These are phyloP conservation scores for Colletotrichum noveboracense DNA, from an alignment of 2,329 filamentous ascomycete genomes.

Conservation along the genomic window DNA sequence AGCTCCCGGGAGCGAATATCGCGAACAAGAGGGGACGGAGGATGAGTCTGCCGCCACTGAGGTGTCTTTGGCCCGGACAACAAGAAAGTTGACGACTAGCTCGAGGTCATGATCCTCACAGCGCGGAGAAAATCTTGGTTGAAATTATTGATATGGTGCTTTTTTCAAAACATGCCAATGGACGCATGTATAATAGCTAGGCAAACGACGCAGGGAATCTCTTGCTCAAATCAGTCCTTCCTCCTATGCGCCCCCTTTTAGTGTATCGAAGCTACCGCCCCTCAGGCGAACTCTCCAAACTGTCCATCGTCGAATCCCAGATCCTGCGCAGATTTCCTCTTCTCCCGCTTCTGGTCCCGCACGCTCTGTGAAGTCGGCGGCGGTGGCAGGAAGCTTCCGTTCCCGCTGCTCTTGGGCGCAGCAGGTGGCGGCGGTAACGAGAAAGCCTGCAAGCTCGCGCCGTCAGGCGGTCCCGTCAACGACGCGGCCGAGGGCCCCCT, in stretches of 20 bases:
- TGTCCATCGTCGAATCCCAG: slow-evolving; percentile 87
- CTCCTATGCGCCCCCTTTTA: not conserved
- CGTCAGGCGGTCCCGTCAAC: slow-evolving; percentile 7
- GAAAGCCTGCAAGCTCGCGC: slow-evolving; percentile 58
- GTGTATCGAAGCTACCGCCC: not conserved
- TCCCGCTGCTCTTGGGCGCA: slow-evolving; percentile 31
- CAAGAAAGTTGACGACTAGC: not conserved
- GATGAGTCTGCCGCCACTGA: slow-evolving; percentile 36
- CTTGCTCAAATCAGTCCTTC: not conserved
- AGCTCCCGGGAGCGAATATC: not conserved
- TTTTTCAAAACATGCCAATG: not conserved
- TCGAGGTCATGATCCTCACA: not conserved
- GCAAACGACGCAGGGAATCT: not conserved
- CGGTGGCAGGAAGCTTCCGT: slow-evolving; percentile 57
- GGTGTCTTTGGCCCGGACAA: slow-evolving; percentile 29
- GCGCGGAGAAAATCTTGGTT: not conserved
- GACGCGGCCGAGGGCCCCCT: slow-evolving; percentile 34
- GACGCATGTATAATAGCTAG: not conserved
- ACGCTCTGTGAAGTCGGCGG: slow-evolving; percentile 68
- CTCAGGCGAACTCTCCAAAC: slow-evolving; percentile 79
- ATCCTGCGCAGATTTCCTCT: slow-evolving; percentile 63
- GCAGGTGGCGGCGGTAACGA: slow-evolving; percentile 75
- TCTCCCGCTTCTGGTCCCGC: slow-evolving; percentile 64
- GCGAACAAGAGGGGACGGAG: slow-evolving; percentile 25
- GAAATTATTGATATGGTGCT: not conserved